A percentile compares a stretch with the other conserved stretches of the same genome.
These are phyloP conservation scores for Zoysia matrella DNA, from an alignment of 202 grass and related monocot species.

Conservation along the genomic window DNA sequence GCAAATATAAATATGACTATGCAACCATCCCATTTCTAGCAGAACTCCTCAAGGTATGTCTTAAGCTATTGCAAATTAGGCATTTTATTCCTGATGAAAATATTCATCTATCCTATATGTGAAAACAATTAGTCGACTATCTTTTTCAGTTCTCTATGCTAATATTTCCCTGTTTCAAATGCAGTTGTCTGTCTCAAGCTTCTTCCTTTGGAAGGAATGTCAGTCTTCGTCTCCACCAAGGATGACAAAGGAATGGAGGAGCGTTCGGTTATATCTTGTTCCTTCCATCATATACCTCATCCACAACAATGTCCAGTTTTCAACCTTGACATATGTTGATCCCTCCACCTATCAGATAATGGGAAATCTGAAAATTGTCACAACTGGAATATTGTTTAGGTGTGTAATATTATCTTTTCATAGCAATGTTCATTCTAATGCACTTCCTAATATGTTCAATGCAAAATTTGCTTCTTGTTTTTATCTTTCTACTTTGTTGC, in stretches of 20 bases:
- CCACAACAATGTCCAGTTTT: slow-evolving; percentile 96
- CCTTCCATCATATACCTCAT: slow-evolving; percentile 94
- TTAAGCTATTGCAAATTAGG: slow-evolving; percentile 12
- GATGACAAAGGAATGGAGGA: slow-evolving; percentile 94
- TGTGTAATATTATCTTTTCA: slow-evolving; percentile 28
- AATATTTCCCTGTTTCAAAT: slow-evolving; percentile 31
- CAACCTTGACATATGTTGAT: slow-evolving; percentile 89
- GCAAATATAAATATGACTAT: slow-evolving; percentile 89
- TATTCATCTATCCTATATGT: slow-evolving; percentile 3
- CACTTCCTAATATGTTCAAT: slow-evolving; percentile 1
- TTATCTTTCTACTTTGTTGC: neutral
- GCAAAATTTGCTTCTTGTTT: slow-evolving; percentile 24
- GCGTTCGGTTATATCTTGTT: slow-evolving; percentile 70
- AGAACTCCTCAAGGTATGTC: slow-evolving; percentile 83
- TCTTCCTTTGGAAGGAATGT: slow-evolving; percentile 90
- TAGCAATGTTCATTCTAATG: slow-evolving; percentile 7
- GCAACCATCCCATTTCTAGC: slow-evolving; percentile 95
- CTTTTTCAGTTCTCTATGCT: slow-evolving; percentile 25
- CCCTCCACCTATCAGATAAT: slow-evolving; percentile 99
- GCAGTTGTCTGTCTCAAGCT: slow-evolving; percentile 76
- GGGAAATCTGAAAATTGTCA: slow-evolving; percentile 98
- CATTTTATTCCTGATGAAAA: slow-evolving; percentile 7
- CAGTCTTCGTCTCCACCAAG: slow-evolving; percentile 65
- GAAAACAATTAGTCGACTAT: neutral
- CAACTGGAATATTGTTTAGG: slow-evolving; percentile 95